Base-by-base conservation (phyloP, 495 filamentous ascomycete species). In the Tuber melanosporum region DNA sequence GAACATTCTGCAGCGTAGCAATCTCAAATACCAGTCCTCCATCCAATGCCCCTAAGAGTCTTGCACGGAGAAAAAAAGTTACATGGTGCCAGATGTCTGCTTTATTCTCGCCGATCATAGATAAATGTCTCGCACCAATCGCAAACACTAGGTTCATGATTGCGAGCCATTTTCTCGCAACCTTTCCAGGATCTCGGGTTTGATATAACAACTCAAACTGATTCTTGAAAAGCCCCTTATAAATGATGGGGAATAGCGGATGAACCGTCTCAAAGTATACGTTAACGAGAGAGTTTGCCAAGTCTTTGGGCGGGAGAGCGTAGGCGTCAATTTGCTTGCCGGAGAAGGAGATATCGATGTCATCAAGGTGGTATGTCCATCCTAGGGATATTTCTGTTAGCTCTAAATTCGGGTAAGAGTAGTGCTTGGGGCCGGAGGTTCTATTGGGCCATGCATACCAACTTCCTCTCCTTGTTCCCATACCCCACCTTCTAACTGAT, bases 241-340 rank as follows among this genome's bases (percentile, higher is more conserved):
- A 86, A 2, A 90, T 76, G 17, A 92, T 86, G 22, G 89, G 85
- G 77, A 90, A 88, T 44, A 88, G 76, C 19, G 85, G 84, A 73
- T 89, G 88, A 17, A 86, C 84, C 0, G 87, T 88, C 46, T 84
- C 76, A 52, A 90, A 84, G 72, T 90, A 90, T 17, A 82, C 83
- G 73, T 87, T 85, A 19, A 89, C 84, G 1, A 90, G 86, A 22
- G 85, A 84, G 73, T 87, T 85, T 20, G 88, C 86, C 22, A 89
- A 74, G 2, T 84, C 81, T 75, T 87, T 87, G 0, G 84, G 76
- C 0, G 89, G 89, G 20, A 90, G 72, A 43, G 36, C 26, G 73
- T 81, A 82, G 57, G 72, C 73, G 52, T 82, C 80, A 42, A 82
- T 74, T 12, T 82, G 74, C 46, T 49, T 62, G 49, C 69, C 70